Percentiles rank a stretch among this genome's conserved stretches.
These are phyloP conservation scores for Isabelozyma gotoi DNA, from an alignment of 805 yeast species.

Conservation along the genomic window DNA sequence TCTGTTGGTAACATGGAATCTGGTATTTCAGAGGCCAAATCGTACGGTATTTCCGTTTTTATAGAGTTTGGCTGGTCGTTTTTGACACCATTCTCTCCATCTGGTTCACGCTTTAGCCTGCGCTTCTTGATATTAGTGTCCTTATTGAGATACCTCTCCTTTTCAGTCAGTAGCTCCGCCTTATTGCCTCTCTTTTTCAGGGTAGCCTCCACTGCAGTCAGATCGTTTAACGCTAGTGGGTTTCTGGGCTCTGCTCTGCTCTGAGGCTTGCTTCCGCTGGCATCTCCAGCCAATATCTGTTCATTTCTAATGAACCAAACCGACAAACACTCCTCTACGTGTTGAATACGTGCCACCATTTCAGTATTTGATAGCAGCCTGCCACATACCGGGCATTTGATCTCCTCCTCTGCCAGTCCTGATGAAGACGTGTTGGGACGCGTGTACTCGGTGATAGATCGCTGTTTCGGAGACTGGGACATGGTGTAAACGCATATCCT, in stretches of 20 bases:
- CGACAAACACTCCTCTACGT: conserved; percentile 54
- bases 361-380: conserved; percentile 35
- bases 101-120: conserved; percentile 1
- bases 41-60: too few relatives aligned
- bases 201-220: conserved; percentile 23
- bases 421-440: neutral
- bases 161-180: conserved; percentile 7
- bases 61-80: neutral
- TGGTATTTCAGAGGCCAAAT: too few relatives aligned
- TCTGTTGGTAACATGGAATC: too few relatives aligned
- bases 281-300: neutral
- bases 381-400: conserved; percentile 56
- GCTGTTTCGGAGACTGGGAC: conserved; percentile 12
- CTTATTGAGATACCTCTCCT: conserved; percentile 14
- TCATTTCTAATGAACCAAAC: neutral
- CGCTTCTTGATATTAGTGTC: conserved; percentile 10
- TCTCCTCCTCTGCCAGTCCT: conserved; percentile 1
- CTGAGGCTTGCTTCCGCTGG: neutral
- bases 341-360: conserved; percentile 46
- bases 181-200: conserved; percentile 17
- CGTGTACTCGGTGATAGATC: conserved; percentile 24
- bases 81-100: neutral
- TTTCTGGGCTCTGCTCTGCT: neutral
- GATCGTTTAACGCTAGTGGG: conserved; percentile 24
- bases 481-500: neutral